These are phyloP conservation scores for Drechslerella stenobrocha DNA, from an alignment of 2,329 filamentous ascomycete genomes.

Conservation along the genomic window DNA sequence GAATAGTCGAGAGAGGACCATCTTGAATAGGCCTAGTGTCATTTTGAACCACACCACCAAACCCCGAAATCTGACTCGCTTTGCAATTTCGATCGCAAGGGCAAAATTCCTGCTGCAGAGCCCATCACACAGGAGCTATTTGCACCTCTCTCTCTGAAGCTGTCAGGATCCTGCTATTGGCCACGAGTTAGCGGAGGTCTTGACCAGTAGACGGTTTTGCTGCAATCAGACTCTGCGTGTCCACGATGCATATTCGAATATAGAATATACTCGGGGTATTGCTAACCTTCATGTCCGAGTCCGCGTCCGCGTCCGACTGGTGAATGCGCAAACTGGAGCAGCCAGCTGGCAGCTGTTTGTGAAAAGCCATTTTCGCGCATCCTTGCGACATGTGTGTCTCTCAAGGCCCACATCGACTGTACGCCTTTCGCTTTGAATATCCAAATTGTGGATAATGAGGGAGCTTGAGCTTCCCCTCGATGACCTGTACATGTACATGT, in stretches of 20 bases:
- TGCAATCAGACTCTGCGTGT: too few species aligned
- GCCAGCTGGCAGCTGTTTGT: slow-evolving; percentile 41
- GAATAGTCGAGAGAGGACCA: slow-evolving; percentile 45
- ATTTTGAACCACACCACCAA: slow-evolving; percentile 39
- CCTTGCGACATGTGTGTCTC: slow-evolving; percentile 38
- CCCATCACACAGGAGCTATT: slow-evolving; percentile 16
- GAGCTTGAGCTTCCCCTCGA: slow-evolving; percentile 31
- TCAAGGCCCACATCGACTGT: slow-evolving; percentile 40
- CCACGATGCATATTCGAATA: too few species aligned
- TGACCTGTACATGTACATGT: slow-evolving; percentile 43
- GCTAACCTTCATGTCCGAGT: neutral
- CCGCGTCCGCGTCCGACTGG: too few species aligned
- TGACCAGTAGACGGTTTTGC: too few species aligned
- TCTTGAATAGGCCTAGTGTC: slow-evolving; percentile 42
- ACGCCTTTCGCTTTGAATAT: slow-evolving; percentile 49
- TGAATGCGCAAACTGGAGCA: slow-evolving; percentile 35
- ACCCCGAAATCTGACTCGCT: slow-evolving; percentile 35
- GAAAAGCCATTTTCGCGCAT: slow-evolving; percentile 37
- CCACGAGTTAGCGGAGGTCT: neutral
- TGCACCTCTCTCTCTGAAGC: slow-evolving; percentile 26
- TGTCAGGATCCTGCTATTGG: neutral
- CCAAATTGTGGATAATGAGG: slow-evolving; percentile 49
- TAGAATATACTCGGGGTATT: neutral
- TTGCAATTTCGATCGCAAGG: slow-evolving; percentile 47
- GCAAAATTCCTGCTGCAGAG: slow-evolving; percentile 42